Evolutionary conservation across 2,329 filamentous ascomycete genomes (phyloP).

Genomic region (Nigrospora sphaerica): DNA sequence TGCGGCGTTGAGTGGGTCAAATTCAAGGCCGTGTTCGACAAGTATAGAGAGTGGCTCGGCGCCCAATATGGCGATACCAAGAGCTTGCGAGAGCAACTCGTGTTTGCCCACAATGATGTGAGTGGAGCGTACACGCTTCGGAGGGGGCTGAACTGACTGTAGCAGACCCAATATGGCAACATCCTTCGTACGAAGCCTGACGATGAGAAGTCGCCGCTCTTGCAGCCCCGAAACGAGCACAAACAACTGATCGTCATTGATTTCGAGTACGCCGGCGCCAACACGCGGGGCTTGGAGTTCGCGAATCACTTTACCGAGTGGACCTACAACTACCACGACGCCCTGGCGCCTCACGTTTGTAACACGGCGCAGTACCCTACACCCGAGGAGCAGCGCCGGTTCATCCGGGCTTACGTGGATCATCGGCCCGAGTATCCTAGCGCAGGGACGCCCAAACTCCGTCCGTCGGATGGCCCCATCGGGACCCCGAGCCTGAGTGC

Average conservation of each 20-base stretch:
- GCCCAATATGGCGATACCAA: slow-evolving; percentile 61
- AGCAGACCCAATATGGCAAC: slow-evolving; percentile 93
- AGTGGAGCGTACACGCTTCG: slow-evolving; percentile 22
- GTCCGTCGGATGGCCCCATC: slow-evolving; percentile 33
- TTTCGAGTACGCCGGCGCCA: slow-evolving; percentile 93
- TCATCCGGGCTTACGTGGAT: slow-evolving; percentile 78
- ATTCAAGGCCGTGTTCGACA: slow-evolving; percentile 69
- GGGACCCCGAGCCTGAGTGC: slow-evolving; percentile 28
- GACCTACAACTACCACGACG: slow-evolving; percentile 94
- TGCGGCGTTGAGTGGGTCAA: slow-evolving; percentile 77
- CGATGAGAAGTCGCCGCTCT: slow-evolving; percentile 73
- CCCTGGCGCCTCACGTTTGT: slow-evolving; percentile 57
- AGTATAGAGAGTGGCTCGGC: slow-evolving; percentile 70
- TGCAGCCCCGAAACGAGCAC: slow-evolving; percentile 86
- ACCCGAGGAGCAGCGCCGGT: slow-evolving; percentile 72
- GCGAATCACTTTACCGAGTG: slow-evolving; percentile 98
- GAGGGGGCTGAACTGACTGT: background rate
- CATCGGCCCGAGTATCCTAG: slow-evolving; percentile 65
- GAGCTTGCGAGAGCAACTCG: slow-evolving; percentile 64
- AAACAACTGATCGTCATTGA: slow-evolving; percentile 97
- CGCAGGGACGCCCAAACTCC: slow-evolving; percentile 41
- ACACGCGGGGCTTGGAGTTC: slow-evolving; percentile 80
- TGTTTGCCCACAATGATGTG: slow-evolving; percentile 98
- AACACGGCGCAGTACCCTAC: slow-evolving; percentile 67
- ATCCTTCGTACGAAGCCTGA: slow-evolving; percentile 68